phyloP scores from a whole-genome alignment of 2,329 filamentous ascomycete genomes.

The Rugonectria rugulosa region DNA sequence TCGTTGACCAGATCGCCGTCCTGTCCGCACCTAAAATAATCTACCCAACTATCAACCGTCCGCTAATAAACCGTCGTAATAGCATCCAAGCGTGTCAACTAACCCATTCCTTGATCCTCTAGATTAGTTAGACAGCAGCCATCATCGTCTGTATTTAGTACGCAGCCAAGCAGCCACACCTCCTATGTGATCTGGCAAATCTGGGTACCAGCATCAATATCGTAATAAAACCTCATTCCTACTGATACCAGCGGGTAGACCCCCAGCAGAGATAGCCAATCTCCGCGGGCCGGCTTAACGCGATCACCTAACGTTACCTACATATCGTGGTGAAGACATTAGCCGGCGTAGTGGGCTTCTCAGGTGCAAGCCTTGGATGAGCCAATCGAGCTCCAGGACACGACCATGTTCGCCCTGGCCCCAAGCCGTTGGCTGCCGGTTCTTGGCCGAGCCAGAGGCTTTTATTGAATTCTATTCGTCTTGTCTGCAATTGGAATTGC shows the following conservation, averaged over 20 bases:
- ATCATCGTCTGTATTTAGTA: background rate
- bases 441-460: slow-evolving; percentile 35
- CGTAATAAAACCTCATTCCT: too few species aligned
- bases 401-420: slow-evolving; percentile 30
- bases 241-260: too few species aligned
- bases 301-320: too few species aligned
- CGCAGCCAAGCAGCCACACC: too few species aligned
- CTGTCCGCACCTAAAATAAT: background rate
- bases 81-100: background rate
- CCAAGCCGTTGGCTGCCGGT: slow-evolving; percentile 29
- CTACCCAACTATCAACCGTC: background rate
- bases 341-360: slow-evolving; percentile 28
- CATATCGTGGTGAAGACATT: slow-evolving; percentile 11
- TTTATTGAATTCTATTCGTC: background rate
- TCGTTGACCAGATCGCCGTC: background rate
- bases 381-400: slow-evolving; percentile 26
- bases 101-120: background rate
- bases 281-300: too few species aligned
- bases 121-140: background rate
- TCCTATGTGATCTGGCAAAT: too few species aligned
- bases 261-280: background rate
- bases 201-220: too few species aligned
- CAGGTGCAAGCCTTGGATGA: slow-evolving; percentile 15
- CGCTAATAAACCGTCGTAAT: background rate
- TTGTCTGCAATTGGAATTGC: background rate